Evolutionary conservation across 2,329 filamentous ascomycete genomes (phyloP), one percentile per base, ranked within the genome.

Genomic region (Ceratocystis variospora): DNA sequence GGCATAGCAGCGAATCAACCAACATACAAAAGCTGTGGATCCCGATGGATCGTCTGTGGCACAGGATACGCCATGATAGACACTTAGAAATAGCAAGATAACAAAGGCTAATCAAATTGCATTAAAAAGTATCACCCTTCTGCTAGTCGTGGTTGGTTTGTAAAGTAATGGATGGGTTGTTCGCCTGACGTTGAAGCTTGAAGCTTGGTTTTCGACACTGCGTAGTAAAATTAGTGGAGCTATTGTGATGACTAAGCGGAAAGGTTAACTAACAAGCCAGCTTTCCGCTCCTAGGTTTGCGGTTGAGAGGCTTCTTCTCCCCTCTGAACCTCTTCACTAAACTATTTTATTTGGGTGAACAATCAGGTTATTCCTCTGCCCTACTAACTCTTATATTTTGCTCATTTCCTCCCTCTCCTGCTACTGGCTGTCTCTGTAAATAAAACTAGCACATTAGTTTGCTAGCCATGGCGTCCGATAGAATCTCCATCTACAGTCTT

Each of bases 21-120:
- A 57, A 77, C 89, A 74, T 80, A 97, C 94, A 99, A 96, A 70
- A 99, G 82, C 78, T 96, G 92, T 73, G 94, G 93, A 88, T 99
- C 95, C 84, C 94, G 79, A 79, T 96, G 89, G 84, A 99, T 96
- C 80, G 91, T 94, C 81, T 99, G 94, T 71, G 55, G 75, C 70
- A 70, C 48, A 65, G 63, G 33, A 19, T 8, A 19, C 31, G 46
- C 50, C 50, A 65, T 65, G 8, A 17, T 57, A n/a, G 22, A 25
- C 15, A 50, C 5, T 50, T 63, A 12, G 10, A 45, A 15, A 12
- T 41, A 45, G 22, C 19, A 61, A 17, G 6, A 31, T 33, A 55
- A 25, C 33, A 22, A 37, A 53, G 10, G 22, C 10, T 41, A 41
- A 41, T 12, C 10, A 41, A 41, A 12, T 10, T 41, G 37, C 37